Base-by-base conservation (phyloP, 1,139 yeast genomes). In the Taiozyma sp. region DNA sequence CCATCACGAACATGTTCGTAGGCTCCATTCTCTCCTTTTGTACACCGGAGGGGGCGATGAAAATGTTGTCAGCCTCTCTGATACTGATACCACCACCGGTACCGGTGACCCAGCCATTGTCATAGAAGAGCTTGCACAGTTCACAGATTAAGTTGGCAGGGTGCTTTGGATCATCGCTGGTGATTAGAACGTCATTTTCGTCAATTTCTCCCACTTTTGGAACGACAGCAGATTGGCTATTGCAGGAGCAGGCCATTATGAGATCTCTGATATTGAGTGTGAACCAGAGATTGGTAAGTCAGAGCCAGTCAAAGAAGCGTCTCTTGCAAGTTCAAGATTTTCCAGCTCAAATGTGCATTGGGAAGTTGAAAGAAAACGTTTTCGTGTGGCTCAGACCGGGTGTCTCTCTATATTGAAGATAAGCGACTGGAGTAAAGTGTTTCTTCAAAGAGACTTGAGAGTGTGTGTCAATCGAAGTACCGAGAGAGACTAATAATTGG, bases 51-150 rank as follows among this genome's bases (percentile, higher is more conserved):
- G 98, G 98, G 0, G 97, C 96, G 45, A 91, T 77, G 65, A 79
- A 91, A 21, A 88, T 81, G 42, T 73, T 63, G 52, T 81, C 75
- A 4, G 68, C 63, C 5, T 74, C 75, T 55, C 86, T 74, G 49
- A 91, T 85, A 40, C 96, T 86, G 61, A 91, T 85, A 3, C 97
- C 97, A 28, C 98, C 98, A 3, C 97, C 97, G 1, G 98, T 91
- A 5, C 97, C 98, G 0, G 96, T 86, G 56, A 89, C 95, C 97
- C 97, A 90, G 51, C 88, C 85, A 63, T 85, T 85, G 61, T 80
- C 76, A 65, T 87, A 91, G 64, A 91, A 88, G 30, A 80, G 71
- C 47, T 80, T 74, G 66, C 97, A 90, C 41, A 91, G 74, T 56
- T 86, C 88, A 65, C 96, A 89, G 56, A 91, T 87, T 60, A 87